phyloP scores from a whole-genome alignment of 2,329 filamentous ascomycete genomes.

The Corinectria fuckeliana region DNA sequence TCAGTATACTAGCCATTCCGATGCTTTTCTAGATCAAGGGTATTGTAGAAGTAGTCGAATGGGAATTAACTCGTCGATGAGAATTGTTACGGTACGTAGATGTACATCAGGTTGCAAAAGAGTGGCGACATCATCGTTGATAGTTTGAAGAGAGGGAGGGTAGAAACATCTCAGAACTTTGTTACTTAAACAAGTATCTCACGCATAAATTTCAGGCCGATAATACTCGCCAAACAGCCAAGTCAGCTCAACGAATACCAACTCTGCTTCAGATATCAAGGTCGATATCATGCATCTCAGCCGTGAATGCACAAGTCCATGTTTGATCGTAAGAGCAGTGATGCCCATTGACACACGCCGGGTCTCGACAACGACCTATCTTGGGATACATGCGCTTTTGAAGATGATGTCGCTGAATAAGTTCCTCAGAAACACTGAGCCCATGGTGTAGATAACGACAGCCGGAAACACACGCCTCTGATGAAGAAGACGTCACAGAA shows the following conservation, averaged over 20 bases:
- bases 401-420: background rate
- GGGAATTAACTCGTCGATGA: no score
- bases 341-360: background rate
- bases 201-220: background rate
- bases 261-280: background rate
- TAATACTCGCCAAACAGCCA: background rate
- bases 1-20: background rate
- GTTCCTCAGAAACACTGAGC: background rate
- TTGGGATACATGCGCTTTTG: background rate
- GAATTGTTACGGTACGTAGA: no score
- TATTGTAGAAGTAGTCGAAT: no score
- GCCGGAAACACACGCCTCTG: background rate
- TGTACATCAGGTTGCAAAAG: no score
- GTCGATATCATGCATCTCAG: background rate
- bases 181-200: no score
- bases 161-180: no score
- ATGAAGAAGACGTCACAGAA: background rate
- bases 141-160: no score
- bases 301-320: background rate
- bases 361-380: background rate
- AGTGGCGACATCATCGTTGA: no score
- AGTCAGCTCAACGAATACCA: background rate
- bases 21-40: background rate
- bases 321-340: background rate
- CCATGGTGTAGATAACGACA: background rate